Conservation (phyloP, 768 basidiomycete genomes). For the Calocybe cyanea region DNA sequence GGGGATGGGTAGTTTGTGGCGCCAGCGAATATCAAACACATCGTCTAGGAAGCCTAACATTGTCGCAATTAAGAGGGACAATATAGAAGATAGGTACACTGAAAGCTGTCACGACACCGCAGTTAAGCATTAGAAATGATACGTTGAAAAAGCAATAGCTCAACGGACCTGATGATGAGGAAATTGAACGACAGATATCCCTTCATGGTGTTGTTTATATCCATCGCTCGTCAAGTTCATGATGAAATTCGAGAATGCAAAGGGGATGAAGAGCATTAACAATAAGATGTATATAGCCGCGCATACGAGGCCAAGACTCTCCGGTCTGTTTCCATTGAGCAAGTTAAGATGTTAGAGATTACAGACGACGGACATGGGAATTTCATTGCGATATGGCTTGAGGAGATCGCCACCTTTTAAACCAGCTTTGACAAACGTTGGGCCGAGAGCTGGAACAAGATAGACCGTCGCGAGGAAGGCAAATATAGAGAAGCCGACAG, state of each 20-base stretch:
- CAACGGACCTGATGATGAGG: constrained; percentile 70
- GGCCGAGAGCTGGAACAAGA: constrained; percentile 80
- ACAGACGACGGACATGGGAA: constrained; percentile 54
- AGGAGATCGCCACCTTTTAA: constrained; percentile 85
- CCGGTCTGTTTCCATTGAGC: constrained; percentile 59
- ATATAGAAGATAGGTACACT: constrained; percentile 86
- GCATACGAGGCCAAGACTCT: constrained; percentile 89
- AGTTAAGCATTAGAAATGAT: background rate
- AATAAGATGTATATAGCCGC: constrained; percentile 85
- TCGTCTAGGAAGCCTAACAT: constrained; percentile 96
- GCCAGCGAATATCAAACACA: constrained; percentile 97
- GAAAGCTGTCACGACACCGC: constrained; percentile 77
- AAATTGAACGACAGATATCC: constrained; percentile 64
- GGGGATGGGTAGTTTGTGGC: constrained; percentile 96
- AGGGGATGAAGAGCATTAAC: constrained; percentile 91
- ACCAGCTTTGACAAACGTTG: constrained; percentile 75
- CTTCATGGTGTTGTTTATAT: constrained; percentile 46
- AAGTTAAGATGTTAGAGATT: background rate
- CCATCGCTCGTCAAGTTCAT: constrained; percentile 38
- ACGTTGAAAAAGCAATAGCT: background rate
- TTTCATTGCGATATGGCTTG: constrained; percentile 59
- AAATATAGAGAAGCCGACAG: constrained; percentile 79
- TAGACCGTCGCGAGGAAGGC: constrained; percentile 75
- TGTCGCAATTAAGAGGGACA: constrained; percentile 91
- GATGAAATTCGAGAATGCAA: constrained; percentile 81